phyloP scores from a whole-genome alignment of 345 rosid species.

The Eucalyptus tenuipes region DNA sequence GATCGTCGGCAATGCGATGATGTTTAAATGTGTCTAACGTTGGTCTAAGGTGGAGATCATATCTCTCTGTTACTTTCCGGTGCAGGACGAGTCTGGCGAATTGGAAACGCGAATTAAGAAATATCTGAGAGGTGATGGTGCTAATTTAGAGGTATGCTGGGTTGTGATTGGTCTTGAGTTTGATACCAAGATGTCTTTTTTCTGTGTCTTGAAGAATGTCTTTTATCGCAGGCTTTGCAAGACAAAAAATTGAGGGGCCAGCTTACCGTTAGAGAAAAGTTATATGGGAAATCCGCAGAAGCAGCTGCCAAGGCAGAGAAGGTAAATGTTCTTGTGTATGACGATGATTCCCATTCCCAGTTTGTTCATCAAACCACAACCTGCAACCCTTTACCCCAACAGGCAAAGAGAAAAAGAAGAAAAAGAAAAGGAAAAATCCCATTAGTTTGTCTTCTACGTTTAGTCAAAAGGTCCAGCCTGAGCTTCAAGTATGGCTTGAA shows the following conservation, averaged over 20 bases:
- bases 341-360: background rate
- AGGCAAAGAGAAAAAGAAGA: background rate
- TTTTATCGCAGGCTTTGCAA: constrained; percentile 19
- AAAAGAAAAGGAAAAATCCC: background rate
- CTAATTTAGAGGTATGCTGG: constrained; percentile 50
- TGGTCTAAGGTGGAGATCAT: background rate
- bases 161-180: background rate
- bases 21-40: background rate
- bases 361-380: background rate
- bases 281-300: constrained; percentile 58
- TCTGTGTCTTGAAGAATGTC: background rate
- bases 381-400: background rate
- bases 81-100: constrained; percentile 43
- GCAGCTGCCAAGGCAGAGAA: constrained; percentile 81
- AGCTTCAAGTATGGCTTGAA: background rate
- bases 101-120: constrained; percentile 43
- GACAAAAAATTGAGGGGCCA: constrained; percentile 74
- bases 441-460: background rate
- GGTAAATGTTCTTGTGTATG: constrained; percentile 17
- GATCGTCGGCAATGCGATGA: background rate
- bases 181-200: background rate
- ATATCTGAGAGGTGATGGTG: constrained; percentile 64
- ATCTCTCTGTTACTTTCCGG: background rate
- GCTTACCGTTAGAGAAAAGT: constrained; percentile 51
- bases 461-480: background rate